Evolutionary conservation across 169 alveolate genomes (phyloP).

Genomic region (Eimeria necatrix): DNA sequence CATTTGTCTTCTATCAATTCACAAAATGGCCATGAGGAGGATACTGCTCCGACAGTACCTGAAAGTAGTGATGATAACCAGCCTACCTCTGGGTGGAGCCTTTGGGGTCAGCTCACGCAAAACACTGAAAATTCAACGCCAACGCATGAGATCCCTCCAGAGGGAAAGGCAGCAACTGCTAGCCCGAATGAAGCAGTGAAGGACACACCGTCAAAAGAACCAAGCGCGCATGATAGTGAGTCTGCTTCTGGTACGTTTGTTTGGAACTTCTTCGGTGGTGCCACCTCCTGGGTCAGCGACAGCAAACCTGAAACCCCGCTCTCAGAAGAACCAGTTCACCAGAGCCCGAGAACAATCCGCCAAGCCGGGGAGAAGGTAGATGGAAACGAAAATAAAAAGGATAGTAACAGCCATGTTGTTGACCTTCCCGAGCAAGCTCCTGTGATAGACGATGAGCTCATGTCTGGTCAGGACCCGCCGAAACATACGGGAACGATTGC

Average conservation of each 20-base stretch:
- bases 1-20: constrained; percentile 22
- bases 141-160: neutral
- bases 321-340: neutral
- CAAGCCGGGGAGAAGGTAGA: neutral
- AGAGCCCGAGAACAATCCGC: neutral
- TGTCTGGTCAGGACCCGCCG: too few relatives aligned
- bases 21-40: neutral
- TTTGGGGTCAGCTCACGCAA: constrained; percentile 11
- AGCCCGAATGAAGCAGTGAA: neutral
- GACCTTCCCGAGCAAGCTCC: neutral
- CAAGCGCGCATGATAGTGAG: neutral
- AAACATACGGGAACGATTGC: too few relatives aligned
- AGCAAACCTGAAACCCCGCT: neutral
- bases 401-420: neutral
- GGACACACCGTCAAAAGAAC: neutral
- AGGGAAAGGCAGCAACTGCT: neutral
- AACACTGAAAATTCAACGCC: neutral
- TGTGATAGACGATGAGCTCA: too few relatives aligned
- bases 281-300: neutral
- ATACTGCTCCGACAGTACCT: neutral
- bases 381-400: neutral
- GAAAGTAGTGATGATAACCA: neutral
- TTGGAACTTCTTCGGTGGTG: neutral
- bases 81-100: neutral
- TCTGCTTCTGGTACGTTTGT: too few relatives aligned